Evolutionary conservation across 2,329 filamentous ascomycete species (phyloP), one percentile per base, ranked within the genome.

Genomic region (Fonsecaea pedrosoi): DNA sequence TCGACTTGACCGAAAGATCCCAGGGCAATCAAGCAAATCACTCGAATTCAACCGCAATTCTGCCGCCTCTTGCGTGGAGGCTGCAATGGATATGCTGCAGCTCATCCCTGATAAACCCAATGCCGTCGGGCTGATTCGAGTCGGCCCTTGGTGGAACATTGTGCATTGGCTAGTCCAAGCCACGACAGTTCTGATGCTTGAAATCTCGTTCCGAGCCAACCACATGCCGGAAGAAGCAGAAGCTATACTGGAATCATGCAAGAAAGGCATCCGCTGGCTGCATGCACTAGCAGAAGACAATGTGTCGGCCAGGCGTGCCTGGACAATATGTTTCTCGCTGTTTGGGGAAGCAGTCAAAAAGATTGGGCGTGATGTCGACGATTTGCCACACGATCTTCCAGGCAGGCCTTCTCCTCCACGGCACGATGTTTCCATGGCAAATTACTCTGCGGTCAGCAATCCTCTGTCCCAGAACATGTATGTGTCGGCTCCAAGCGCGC

Each of bases 111-210:
- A 82, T 55, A 72, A 76, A 40, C 79, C 80, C 0, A 77, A 81
- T 59, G 75, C 78, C 1, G 70, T 77, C 13, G 77, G 77, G n/a
- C 73, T 82, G 15, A 78, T 81, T 53, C 70, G 76, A 21, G 71
- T 80, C 5, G 75, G 76, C 9, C 79, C 79, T 15, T 82, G 81
- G 81, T 82, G 80, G 79, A 78, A 76, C 68, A 76, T 81, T 32
- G 73, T 82, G 45, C 80, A 82, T 65, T 80, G 78, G 59, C 72
- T 82, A 18, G 81, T 82, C 74, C 81, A 82, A 70, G 75, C 80
- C 1, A 73, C 76, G 2, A 81, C 79, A 2, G 77, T 82, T 18
- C 74, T 82, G 34, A 77, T 82, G 57, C 77, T 82, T n/a, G 81
- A 82, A 70, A 73, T 82, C 5, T 78, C 80, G 12, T 82, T 82